Base-by-base conservation (phyloP, 2,329 filamentous ascomycete species). In the Colletotrichum graminicola region DNA sequence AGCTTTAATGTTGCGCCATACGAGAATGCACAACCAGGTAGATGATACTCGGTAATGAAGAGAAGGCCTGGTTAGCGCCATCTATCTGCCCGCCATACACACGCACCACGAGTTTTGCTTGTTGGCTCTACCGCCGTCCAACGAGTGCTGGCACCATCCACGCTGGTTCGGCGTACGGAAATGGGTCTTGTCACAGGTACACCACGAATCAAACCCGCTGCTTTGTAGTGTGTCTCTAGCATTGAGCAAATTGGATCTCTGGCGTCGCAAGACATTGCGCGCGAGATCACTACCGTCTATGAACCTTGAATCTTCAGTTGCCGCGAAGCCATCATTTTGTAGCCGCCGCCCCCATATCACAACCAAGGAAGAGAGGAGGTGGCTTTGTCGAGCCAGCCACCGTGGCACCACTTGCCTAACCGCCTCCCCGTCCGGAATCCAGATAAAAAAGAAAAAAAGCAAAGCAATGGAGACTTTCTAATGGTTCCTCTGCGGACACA, bases 241-340 rank as follows among this genome's bases (percentile, higher is more conserved):
- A 29, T 62, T 62, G 60, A 62, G 60, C 29, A 62, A 52, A 51
- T 12, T 7, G 45, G n/a, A 52, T 41, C 60, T 26, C 49, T 55
- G 18, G 34, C 61, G 26, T n/a, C 61, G 36, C 61, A 41, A 54
- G 36, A 8, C 4, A 18, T 62, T 62, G 60, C 60, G 47, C 34
- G 47, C 47, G n/a, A 34, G 59, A 54, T 45, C 61, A 49, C 61
- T 63, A 63, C 61, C 26, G 49, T 63, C 61, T 63, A 63, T 63
- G 36, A 10, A 63, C 61, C 61, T 34, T 55, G 16, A 43, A 41
- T 39, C 26, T 63, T 55, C 23, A n/a, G 61, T 54, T 63, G 36
- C 36, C 36, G 49, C 49, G 26, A 55, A 43, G 49, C 61, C 23
- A 45, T 54, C 16, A n/a, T 51, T 54, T 41, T 54, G 26, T 54